Evolutionary conservation across 176 grass and related monocot genomes (phyloP).

Genomic region (Ampelocalamus luodianensis): DNA sequence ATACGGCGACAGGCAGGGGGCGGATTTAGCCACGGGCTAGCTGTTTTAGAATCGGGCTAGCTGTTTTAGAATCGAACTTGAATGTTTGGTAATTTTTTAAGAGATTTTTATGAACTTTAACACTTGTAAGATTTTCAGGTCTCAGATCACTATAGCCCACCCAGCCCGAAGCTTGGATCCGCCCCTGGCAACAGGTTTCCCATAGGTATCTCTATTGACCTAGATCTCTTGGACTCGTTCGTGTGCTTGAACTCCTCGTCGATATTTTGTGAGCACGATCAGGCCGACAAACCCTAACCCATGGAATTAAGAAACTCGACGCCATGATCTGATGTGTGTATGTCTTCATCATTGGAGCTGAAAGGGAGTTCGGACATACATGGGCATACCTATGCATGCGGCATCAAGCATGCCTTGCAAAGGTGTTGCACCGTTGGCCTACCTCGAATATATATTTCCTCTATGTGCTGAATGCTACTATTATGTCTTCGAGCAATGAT

Average conservation of each 20-base stretch:
- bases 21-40: too few relatives aligned
- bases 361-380: slow-evolving; percentile 28
- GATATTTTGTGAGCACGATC: not conserved
- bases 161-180: too few relatives aligned
- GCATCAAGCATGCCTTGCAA: slow-evolving; percentile 29
- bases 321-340: too few relatives aligned
- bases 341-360: slow-evolving; percentile 36
- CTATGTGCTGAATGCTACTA: not conserved
- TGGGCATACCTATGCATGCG: slow-evolving; percentile 27
- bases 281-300: not conserved
- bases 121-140: too few relatives aligned
- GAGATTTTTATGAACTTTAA: too few relatives aligned
- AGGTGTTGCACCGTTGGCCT: slow-evolving; percentile 36
- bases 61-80: too few relatives aligned
- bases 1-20: too few relatives aligned
- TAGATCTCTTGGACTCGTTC: not conserved
- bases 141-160: too few relatives aligned
- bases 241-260: not conserved
- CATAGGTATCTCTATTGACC: not conserved
- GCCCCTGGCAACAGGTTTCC: too few relatives aligned
- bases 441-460: not conserved
- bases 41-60: too few relatives aligned
- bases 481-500: not conserved
- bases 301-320: not conserved
- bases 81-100: too few relatives aligned